These are phyloP conservation scores for Macroventuria anomochaeta DNA, from an alignment of 2,329 filamentous ascomycete species.

Conservation along the genomic window DNA sequence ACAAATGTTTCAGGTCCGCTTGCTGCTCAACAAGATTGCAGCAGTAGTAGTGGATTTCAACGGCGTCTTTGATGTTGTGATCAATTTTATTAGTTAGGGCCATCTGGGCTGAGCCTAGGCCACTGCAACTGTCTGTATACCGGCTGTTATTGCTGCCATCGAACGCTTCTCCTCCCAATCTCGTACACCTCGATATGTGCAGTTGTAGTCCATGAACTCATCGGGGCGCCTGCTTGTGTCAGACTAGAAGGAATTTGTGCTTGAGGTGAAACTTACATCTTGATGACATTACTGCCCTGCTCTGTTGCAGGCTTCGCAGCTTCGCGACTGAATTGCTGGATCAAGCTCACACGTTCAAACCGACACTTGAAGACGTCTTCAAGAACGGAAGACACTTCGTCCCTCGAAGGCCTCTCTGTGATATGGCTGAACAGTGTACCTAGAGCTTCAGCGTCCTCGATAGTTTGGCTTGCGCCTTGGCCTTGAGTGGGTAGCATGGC, in stretches of 20 bases:
- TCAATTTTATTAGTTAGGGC: neutral
- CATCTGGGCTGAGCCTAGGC: neutral
- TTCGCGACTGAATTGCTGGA: conserved; percentile 55
- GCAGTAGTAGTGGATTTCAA: no score
- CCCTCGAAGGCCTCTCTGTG: conserved; percentile 10
- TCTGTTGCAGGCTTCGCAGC: conserved; percentile 50
- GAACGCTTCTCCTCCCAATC: conserved; percentile 37
- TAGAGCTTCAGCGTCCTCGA: conserved; percentile 62
- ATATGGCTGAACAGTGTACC: conserved; percentile 27
- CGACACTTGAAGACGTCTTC: conserved; percentile 18
- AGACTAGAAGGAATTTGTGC: neutral
- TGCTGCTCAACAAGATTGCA: neutral
- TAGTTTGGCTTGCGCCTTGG: conserved; percentile 62
- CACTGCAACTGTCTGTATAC: neutral
- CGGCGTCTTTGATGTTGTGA: neutral
- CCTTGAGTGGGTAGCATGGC: conserved; percentile 61
- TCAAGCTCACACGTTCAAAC: conserved; percentile 50
- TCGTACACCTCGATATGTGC: conserved; percentile 45
- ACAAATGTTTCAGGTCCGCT: neutral
- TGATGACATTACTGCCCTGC: conserved; percentile 39
- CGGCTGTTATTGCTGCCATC: neutral
- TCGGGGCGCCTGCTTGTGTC: conserved; percentile 35
- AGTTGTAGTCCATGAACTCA: conserved; percentile 55
- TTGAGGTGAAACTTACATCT: conserved; percentile 25
- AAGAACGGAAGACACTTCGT: conserved; percentile 27